These are phyloP conservation scores for Zopfochytrium polystomum DNA, from an alignment of 371 early-diverging fungal genomes.

Conservation along the genomic window DNA sequence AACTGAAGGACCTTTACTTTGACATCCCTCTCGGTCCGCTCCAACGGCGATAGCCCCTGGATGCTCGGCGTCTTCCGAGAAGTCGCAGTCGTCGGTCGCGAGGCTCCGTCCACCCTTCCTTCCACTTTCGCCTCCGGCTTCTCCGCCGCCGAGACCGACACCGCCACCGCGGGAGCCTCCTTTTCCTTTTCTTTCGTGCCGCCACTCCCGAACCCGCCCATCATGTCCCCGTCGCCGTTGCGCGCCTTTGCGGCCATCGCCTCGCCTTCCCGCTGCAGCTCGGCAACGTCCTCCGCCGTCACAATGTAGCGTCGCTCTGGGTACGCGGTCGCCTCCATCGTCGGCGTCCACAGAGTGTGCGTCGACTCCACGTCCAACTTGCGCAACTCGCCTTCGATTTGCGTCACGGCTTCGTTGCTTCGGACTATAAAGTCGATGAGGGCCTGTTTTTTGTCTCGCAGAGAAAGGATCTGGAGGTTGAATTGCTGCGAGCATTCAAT, in stretches of 20 bases:
- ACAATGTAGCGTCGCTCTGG: constrained; percentile 45
- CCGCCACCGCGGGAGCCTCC: too few relatives aligned
- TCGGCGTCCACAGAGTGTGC: constrained; percentile 19
- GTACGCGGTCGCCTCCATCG: constrained; percentile 39
- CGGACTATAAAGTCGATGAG: constrained; percentile 29
- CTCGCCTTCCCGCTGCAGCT: constrained; percentile 36
- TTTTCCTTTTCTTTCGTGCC: too few relatives aligned
- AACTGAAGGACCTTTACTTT: too few relatives aligned
- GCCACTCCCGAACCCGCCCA: too few relatives aligned
- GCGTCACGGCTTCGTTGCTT: constrained; percentile 20
- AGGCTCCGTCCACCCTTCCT: constrained; percentile 11
- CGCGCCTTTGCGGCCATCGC: constrained; percentile 17
- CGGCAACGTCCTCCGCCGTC: constrained; percentile 37
- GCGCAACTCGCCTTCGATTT: constrained; percentile 33
- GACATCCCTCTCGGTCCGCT: too few relatives aligned
- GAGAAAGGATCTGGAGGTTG: constrained; percentile 41
- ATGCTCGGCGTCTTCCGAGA: too few relatives aligned
- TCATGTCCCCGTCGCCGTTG: constrained; percentile 28
- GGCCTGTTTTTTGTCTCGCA: constrained; percentile 37
- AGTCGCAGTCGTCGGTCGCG: constrained; percentile 4
- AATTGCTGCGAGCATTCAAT: too few relatives aligned
- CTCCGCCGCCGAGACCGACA: too few relatives aligned
- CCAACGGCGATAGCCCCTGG: too few relatives aligned
- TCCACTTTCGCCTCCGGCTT: too few relatives aligned
- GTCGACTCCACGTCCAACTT: constrained; percentile 7